A percentile compares a stretch with the other conserved stretches of the same genome.
Conservation (phyloP, 805 yeast genomes). For the Ogataea allantospora region DNA sequence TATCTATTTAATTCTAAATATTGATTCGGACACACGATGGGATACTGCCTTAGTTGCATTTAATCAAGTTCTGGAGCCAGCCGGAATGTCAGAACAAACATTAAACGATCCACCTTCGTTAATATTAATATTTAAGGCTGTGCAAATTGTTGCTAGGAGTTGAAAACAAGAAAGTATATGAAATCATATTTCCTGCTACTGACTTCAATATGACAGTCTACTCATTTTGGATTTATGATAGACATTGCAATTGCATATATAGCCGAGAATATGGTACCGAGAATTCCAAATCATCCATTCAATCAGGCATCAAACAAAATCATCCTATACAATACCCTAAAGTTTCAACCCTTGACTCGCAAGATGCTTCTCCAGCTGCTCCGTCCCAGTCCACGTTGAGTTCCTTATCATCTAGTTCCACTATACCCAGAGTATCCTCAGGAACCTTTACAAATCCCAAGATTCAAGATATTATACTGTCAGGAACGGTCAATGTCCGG, state of each 20-base stretch:
- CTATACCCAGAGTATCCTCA: slow-evolving; percentile 2
- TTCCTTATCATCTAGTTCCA: slow-evolving; percentile 3
- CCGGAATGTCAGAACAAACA: too few species aligned
- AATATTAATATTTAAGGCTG: too few species aligned
- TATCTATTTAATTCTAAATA: too few species aligned
- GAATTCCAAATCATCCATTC: background rate
- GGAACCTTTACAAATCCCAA: slow-evolving; percentile 8
- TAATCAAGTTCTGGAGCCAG: too few species aligned
- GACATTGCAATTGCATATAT: slow-evolving; percentile 88
- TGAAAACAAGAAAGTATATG: background rate
- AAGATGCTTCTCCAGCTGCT: background rate
- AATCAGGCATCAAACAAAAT: background rate
- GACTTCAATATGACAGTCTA: slow-evolving; percentile 67
- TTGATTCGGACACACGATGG: too few species aligned
- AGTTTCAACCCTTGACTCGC: background rate
- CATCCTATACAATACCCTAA: background rate
- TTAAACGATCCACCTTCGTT: too few species aligned
- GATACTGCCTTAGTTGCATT: too few species aligned
- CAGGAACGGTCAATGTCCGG: slow-evolving; percentile 46
- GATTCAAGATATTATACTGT: slow-evolving; percentile 13
- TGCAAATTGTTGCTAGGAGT: background rate
- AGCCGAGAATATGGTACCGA: slow-evolving; percentile 58
- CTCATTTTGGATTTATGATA: slow-evolving; percentile 87
- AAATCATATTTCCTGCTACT: background rate
- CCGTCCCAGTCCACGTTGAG: slow-evolving; percentile 5